Conservation (phyloP, 768 basidiomycete species). For the Gelatoporia subvermispora region DNA sequence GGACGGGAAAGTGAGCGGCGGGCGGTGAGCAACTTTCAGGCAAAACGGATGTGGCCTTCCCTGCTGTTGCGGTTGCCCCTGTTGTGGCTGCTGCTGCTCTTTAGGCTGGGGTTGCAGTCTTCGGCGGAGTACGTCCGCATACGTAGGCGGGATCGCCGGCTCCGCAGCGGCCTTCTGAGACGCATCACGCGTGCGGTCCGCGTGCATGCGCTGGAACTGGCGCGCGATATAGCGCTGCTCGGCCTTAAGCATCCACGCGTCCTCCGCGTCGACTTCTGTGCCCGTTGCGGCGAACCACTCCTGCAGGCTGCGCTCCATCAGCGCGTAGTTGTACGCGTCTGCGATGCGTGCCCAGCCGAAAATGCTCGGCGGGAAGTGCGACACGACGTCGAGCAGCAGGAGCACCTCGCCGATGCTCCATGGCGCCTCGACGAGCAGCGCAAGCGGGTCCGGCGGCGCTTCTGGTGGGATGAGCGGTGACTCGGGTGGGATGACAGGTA, state of each 20-base stretch:
- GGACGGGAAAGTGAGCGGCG: too few species aligned
- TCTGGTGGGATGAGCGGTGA: conserved; percentile 2
- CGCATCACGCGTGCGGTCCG: neutral
- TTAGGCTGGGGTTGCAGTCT: too few species aligned
- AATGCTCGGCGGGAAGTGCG: conserved; percentile 9
- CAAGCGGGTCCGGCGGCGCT: conserved; percentile 7
- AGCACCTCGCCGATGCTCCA: conserved; percentile 14
- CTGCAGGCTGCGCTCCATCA: conserved; percentile 13
- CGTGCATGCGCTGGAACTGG: neutral
- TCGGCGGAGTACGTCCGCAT: too few species aligned
- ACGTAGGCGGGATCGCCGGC: neutral
- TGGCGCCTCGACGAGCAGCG: conserved; percentile 4
- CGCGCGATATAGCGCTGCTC: neutral
- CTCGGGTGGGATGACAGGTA: too few species aligned
- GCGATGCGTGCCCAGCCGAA: conserved; percentile 13
- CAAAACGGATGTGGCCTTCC: too few species aligned
- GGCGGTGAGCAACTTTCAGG: too few species aligned
- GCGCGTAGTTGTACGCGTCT: conserved; percentile 15
- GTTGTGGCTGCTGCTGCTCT: too few species aligned
- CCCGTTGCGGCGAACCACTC: conserved; percentile 12
- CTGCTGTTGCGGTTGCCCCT: too few species aligned
- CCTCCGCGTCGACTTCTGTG: conserved; percentile 8
- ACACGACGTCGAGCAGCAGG: conserved; percentile 10
- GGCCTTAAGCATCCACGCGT: conserved; percentile 3
- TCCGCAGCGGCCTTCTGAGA: neutral